Base-by-base conservation (phyloP, 805 yeast genomes). In the Ogataea allantospora region DNA sequence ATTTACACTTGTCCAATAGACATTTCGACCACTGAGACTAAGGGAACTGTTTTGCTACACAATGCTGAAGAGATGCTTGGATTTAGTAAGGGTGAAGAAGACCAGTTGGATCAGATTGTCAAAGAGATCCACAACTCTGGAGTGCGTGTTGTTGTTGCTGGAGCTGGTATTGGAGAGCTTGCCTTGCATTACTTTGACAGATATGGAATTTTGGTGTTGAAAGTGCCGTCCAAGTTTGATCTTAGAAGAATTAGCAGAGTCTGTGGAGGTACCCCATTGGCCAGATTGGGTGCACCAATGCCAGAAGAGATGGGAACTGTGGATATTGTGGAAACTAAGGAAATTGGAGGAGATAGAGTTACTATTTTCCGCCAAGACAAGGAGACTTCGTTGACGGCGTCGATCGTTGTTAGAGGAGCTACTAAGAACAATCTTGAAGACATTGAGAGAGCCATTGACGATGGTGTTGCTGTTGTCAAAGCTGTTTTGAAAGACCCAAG, bases 291-390 rank as follows among this genome's bases (percentile, higher is more conserved):
- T 48, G 95, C 96, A 2, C 97, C 97, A 52, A 77, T 86, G 67
- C 91, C 95, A 14, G 96, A 89, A 56, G 97, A 91, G 65, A 77
- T 87, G 71, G 99, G 99, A 38, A 58, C 73, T 28, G 77, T 93
- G 44, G 99, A 91, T 59, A 63, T 82, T 20, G 91, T 93, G 34
- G 95, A 86, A 67, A 83, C 96, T 16, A 78, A 77, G 54, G 99
- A 93, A 69, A 88, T 93, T 59, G 99, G 99, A 48, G 96, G 97
- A 38, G 97, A 93, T 66, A 78, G 96, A 62, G 98, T 93, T 25
- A 91, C 98, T 7, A 75, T 93, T 20, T 89, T 93, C 71, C 77
- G 87, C 60, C 99, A 93, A 66, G 78, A 73, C 46, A 63, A 67
- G 22, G 78, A 70, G 47, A 56, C 60, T 30, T 82, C 96, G 18